A percentile compares a stretch with the other conserved stretches of the same genome.
Conservation (phyloP, 2,329 filamentous ascomycete species). For the Chrysoporthe puriensis region DNA sequence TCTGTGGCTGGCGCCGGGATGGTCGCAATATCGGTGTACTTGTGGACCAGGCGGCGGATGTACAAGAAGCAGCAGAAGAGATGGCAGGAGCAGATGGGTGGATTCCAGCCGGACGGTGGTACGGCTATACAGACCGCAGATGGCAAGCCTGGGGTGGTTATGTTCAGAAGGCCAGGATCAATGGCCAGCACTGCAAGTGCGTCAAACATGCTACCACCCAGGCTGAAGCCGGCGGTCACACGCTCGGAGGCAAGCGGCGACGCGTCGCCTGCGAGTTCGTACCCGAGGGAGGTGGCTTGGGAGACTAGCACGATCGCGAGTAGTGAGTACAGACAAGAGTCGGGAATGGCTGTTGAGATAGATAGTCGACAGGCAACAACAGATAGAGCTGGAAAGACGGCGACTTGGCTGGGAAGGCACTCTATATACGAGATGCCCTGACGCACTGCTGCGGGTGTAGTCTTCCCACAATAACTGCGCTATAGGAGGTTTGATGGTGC, state of each 20-base stretch:
- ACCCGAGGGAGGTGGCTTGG: slow-evolving; percentile 10
- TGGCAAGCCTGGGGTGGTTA: slow-evolving; percentile 8
- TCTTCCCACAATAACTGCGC: neutral
- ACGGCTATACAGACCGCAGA: slow-evolving; percentile 3
- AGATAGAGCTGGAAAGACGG: slow-evolving; percentile 5
- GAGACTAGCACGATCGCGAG: slow-evolving; percentile 1
- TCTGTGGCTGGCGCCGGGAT: slow-evolving; percentile 18
- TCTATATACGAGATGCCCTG: slow-evolving; percentile 21
- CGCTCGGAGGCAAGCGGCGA: neutral
- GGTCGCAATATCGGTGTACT: slow-evolving; percentile 19
- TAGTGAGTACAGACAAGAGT: slow-evolving; percentile 14
- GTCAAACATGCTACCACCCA: neutral
- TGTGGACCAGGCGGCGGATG: slow-evolving; percentile 15
- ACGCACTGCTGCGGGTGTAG: neutral
- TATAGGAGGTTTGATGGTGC: neutral
- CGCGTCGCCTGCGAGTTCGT: slow-evolving; percentile 8
- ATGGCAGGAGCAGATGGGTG: slow-evolving; percentile 14
- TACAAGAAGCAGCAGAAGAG: slow-evolving; percentile 20
- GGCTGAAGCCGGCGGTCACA: neutral
- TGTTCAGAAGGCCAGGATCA: neutral
- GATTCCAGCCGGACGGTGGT: neutral
- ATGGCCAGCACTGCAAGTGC: neutral
- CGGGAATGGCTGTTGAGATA: neutral
- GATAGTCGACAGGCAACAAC: slow-evolving; percentile 1
- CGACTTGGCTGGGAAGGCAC: slow-evolving; percentile 21